Evolutionary conservation across 352 stramenopile species (phyloP).

Genomic region (Phytophthora brassicae): DNA sequence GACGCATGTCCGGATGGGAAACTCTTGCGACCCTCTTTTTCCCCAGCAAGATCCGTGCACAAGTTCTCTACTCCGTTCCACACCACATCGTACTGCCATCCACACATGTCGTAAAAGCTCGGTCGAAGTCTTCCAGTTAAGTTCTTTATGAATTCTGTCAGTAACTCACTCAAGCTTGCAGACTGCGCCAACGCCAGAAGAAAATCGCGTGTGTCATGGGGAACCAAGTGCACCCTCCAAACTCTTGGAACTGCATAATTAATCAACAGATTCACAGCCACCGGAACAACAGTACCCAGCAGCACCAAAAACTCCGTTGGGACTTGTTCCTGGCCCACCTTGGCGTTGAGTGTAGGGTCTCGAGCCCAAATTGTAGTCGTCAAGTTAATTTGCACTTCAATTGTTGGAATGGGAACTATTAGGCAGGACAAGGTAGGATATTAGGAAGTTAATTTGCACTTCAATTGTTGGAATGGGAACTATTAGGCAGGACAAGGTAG

Average conservation of each 20-base stretch:
- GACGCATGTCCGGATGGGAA: conserved; percentile 73
- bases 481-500: too few species aligned
- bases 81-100: conserved; percentile 59
- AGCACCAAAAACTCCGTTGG: conserved; percentile 45
- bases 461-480: too few species aligned
- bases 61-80: conserved; percentile 71
- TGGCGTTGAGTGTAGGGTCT: conserved; percentile 51
- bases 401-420: conserved; percentile 32
- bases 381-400: conserved; percentile 45
- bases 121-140: conserved; percentile 66
- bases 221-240: conserved; percentile 46
- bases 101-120: conserved; percentile 80
- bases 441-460: too few species aligned
- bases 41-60: conserved; percentile 42
- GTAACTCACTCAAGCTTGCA: conserved; percentile 44
- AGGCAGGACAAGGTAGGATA: neutral
- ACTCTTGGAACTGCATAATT: conserved; percentile 53
- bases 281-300: conserved; percentile 31
- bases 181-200: conserved; percentile 57
- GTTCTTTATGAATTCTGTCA: conserved; percentile 79
- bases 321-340: conserved; percentile 50
- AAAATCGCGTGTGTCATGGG: conserved; percentile 74
- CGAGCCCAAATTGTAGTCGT: conserved; percentile 46
- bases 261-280: conserved; percentile 54
- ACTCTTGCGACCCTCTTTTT: conserved; percentile 68